Conservation (phyloP, 2,329 filamentous ascomycete species). For the Trichoderma sp. region DNA sequence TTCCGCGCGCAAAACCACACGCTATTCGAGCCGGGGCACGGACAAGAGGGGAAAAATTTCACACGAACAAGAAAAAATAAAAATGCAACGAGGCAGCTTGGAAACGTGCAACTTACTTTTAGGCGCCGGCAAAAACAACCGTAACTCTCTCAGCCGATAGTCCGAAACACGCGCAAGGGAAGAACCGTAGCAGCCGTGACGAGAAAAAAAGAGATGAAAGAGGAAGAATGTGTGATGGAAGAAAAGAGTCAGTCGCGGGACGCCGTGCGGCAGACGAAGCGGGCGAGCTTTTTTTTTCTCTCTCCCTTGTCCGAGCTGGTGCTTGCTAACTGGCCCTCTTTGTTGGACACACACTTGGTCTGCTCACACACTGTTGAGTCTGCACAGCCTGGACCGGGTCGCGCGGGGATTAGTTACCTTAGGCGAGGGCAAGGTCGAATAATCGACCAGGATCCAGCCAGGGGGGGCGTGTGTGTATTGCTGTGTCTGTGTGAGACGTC, state of each 20-base stretch:
- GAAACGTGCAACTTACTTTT: conserved; percentile 48
- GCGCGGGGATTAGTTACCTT: conserved; percentile 25
- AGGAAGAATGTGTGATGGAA: conserved; percentile 27
- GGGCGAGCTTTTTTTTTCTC: conserved; percentile 36
- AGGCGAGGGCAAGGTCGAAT: conserved; percentile 34
- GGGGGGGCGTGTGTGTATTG: conserved; percentile 26
- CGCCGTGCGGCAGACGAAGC: conserved; percentile 33
- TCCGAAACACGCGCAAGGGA: conserved; percentile 48
- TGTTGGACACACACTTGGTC: conserved; percentile 20
- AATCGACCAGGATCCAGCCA: conserved; percentile 28
- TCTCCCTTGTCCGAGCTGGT: conserved; percentile 33
- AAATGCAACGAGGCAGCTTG: conserved; percentile 18
- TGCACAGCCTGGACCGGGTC: conserved; percentile 27
- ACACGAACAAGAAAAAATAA: conserved; percentile 21
- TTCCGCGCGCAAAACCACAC: conserved; percentile 19
- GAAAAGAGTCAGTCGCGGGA: conserved; percentile 32
- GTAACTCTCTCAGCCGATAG: conserved; percentile 42
- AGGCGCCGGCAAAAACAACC: conserved; percentile 50
- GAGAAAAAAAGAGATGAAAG: conserved; percentile 36
- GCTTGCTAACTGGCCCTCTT: conserved; percentile 25
- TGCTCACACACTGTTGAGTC: conserved; percentile 16
- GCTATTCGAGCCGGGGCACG: conserved; percentile 21
- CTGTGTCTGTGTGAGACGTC: conserved; percentile 1
- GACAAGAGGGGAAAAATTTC: conserved; percentile 25
- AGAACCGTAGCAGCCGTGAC: conserved; percentile 44